Base-by-base conservation (phyloP, 2,329 filamentous ascomycete genomes). In the Lasiodiplodia citricola region DNA sequence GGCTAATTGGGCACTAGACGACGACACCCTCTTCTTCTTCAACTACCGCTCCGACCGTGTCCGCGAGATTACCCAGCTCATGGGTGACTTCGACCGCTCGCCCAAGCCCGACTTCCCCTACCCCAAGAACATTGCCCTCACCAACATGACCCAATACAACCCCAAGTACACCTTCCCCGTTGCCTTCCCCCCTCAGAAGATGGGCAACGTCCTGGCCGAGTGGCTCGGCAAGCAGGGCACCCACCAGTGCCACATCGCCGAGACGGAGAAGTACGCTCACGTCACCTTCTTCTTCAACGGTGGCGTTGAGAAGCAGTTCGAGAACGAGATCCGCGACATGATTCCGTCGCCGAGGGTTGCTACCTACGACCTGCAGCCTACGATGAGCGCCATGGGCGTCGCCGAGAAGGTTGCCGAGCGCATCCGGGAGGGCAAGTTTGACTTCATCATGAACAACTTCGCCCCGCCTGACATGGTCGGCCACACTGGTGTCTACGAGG, bases 261-360 rank as follows among this genome's bases (percentile, higher is more conserved):
- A 99, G 87, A 99, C 96, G 2, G 96, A 99, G 83, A 99, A 99
- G 86, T 99, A 99, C 82, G 96, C 96, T 44, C 96, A 99, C 84
- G 96, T 99, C 72, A 98, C 96, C 68, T 98, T 98, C 88, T 98
- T 98, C 88, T 98, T 98, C 90, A 99, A 99, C 84, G 96, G 96
- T 69, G 96, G 96, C 78, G 92, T 97, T 66, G 96, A 99, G 85
- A 97, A 97, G 86, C 92, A 93, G 72, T 99, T 97, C 83, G 90
- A 92, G 66, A 91, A 94, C 58, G 96, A 99, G 84, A 90, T 91
- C 71, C 92, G 96, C 73, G 96, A 99, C 77, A 92, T 97, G 86
- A 94, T 99, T 56, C 90, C 94, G 62, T 97, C 93, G 60, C 97
- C 97, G 81, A 95, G 91, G 86, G 96, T 99, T 44, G 87, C 96